These are phyloP conservation scores for Trichoderma reesei DNA, from an alignment of 495 filamentous ascomycete genomes.

Conservation along the genomic window DNA sequence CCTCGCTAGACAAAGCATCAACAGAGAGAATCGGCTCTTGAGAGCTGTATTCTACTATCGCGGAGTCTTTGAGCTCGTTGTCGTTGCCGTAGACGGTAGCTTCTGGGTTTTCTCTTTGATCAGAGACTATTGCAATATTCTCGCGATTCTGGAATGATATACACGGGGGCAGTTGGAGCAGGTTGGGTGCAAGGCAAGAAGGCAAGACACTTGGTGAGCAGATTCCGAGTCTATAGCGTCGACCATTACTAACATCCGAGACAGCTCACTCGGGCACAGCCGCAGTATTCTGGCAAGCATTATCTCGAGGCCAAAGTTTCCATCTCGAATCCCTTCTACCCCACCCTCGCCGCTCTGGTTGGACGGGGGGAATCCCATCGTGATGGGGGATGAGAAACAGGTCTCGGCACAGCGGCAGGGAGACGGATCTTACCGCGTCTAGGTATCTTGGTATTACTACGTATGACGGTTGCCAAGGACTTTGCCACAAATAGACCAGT, in stretches of 20 bases:
- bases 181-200: conserved; percentile 29
- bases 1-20: neutral
- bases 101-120: too few relatives aligned
- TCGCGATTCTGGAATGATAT: too few relatives aligned
- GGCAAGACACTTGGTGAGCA: conserved; percentile 19
- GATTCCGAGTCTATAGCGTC: neutral
- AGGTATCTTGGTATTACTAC: too few relatives aligned
- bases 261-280: conserved; percentile 18
- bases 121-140: too few relatives aligned
- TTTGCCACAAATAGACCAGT: conserved; percentile 13
- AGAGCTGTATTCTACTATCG: neutral
- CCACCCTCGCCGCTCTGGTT: conserved; percentile 11
- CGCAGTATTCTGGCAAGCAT: conserved; percentile 22
- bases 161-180: conserved; percentile 23
- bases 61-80: neutral
- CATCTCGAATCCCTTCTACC: conserved; percentile 18
- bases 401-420: conserved; percentile 20
- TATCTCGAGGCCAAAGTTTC: conserved; percentile 20
- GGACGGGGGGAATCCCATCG: conserved; percentile 17
- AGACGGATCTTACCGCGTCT: conserved; percentile 22
- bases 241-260: conserved; percentile 14
- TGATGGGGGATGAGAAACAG: conserved; percentile 15
- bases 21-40: neutral
- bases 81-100: neutral
- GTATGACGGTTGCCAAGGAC: conserved; percentile 16